Percentiles rank a stretch among this genome's conserved stretches.
Evolutionary conservation across 2,329 filamentous ascomycete species (phyloP).

Genomic region (Aureobasidium mangrovei): DNA sequence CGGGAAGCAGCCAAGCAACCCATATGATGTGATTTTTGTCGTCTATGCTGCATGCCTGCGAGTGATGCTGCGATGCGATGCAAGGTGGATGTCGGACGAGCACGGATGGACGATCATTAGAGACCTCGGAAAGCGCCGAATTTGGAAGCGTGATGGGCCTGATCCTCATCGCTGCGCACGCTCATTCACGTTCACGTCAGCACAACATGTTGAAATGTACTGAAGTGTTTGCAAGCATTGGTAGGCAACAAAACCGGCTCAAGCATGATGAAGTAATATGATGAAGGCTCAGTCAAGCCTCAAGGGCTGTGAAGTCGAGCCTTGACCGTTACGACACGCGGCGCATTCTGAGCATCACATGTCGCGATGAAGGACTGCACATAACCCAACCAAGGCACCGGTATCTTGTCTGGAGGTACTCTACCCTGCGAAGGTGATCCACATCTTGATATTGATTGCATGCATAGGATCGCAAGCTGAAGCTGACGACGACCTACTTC

Average conservation of each 20-base stretch:
- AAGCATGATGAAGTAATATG: neutral
- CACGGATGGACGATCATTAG: neutral
- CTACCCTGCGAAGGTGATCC: neutral
- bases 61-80: neutral
- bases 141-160: neutral
- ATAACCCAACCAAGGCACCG: neutral
- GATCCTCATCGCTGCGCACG: neutral
- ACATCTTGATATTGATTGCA: neutral
- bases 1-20: too few relatives aligned
- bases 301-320: neutral
- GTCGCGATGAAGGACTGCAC: neutral
- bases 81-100: conserved; percentile 1
- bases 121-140: neutral
- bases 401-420: neutral
- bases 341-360: neutral
- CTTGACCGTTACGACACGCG: neutral
- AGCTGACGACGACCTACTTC: neutral
- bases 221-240: neutral
- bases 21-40: too few relatives aligned
- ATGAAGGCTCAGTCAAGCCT: neutral
- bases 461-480: neutral
- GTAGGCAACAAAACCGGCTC: neutral
- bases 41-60: too few relatives aligned
- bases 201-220: neutral
- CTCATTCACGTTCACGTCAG: neutral